A percentile compares a stretch with the other conserved stretches of the same genome.
These are phyloP conservation scores for Talaromyces adpressus DNA, from an alignment of 495 filamentous ascomycete genomes.

Conservation along the genomic window DNA sequence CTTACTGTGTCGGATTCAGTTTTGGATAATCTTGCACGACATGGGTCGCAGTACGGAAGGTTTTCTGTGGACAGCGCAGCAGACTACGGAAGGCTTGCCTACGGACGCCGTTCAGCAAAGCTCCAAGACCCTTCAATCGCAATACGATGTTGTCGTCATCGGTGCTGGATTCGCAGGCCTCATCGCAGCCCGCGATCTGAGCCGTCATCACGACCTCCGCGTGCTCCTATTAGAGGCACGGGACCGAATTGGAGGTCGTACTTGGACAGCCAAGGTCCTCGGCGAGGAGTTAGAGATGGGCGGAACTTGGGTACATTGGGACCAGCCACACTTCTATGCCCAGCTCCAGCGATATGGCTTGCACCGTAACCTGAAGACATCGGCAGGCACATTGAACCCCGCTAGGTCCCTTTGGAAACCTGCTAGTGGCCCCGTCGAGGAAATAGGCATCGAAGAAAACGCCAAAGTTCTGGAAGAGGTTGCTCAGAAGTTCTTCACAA, in stretches of 20 bases:
- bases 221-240: constrained; percentile 29
- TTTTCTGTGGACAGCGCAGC: too few relatives aligned
- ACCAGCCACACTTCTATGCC: constrained; percentile 10
- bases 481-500: not conserved
- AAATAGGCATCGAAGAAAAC: too few relatives aligned
- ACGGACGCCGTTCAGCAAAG: too few relatives aligned
- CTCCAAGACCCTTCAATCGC: too few relatives aligned
- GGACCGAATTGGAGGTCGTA: constrained; percentile 28
- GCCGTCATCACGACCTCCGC: constrained; percentile 7
- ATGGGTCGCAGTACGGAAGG: too few relatives aligned
- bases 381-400: not conserved
- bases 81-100: too few relatives aligned
- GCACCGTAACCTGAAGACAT: not conserved
- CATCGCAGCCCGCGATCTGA: constrained; percentile 17
- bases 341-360: constrained; percentile 17
- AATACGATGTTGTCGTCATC: constrained; percentile 21
- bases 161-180: constrained; percentile 23
- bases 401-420: too few relatives aligned
- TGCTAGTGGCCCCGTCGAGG: too few relatives aligned
- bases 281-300: constrained; percentile 25
- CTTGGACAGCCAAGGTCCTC: constrained; percentile 17
- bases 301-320: constrained; percentile 24
- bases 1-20: too few relatives aligned
- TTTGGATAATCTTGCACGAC: too few relatives aligned
- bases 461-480: too few relatives aligned